Conservation (phyloP, 495 filamentous ascomycete species). For the Sordaria brevicollis region DNA sequence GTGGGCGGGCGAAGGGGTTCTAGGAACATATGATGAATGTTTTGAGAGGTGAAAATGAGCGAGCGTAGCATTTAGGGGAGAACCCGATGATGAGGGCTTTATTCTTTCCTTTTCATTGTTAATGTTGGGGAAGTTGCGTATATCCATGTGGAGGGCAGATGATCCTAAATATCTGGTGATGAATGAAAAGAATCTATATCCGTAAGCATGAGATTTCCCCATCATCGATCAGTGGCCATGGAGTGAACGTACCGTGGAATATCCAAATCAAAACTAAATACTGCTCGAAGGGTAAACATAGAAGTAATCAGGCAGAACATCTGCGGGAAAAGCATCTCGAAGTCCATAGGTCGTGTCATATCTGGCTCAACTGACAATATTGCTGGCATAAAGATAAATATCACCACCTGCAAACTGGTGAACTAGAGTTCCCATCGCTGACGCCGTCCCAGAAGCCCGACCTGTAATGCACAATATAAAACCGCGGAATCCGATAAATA, state of each 20-base stretch:
- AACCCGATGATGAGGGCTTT: background rate
- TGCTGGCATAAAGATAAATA: background rate
- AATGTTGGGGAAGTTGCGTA: background rate
- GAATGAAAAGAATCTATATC: background rate
- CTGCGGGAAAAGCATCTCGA: background rate
- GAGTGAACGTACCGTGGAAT: background rate
- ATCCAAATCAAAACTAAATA: background rate
- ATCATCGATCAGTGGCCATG: background rate
- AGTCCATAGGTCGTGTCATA: background rate
- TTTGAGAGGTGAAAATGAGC: background rate
- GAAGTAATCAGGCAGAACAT: background rate
- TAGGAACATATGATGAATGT: background rate
- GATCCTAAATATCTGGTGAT: background rate
- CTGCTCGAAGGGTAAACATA: too few species aligned
- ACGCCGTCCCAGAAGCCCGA: background rate
- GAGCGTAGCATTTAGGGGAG: background rate
- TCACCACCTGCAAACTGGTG: background rate
- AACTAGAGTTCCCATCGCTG: background rate
- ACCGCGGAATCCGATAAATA: background rate
- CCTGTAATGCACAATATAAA: background rate
- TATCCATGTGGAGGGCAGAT: background rate
- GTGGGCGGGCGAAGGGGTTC: slow-evolving; percentile 14
- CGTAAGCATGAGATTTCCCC: background rate
- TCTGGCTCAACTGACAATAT: background rate
- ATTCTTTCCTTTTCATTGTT: background rate